These are phyloP conservation scores for Amanita fuliginea DNA, from an alignment of 768 basidiomycete species.

Conservation along the genomic window DNA sequence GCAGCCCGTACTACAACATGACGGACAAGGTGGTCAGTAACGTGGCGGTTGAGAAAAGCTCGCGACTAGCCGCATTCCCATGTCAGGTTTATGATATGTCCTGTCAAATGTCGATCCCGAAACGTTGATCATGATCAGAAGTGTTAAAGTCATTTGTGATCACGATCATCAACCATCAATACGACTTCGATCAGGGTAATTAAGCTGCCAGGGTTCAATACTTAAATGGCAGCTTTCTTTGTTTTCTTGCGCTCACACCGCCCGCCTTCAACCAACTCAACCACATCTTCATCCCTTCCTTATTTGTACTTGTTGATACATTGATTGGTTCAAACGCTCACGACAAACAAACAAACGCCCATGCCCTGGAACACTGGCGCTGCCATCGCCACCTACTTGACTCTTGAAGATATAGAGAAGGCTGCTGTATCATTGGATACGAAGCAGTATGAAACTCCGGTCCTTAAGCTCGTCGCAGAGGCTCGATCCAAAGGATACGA, in stretches of 20 bases:
- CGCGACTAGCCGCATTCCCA: constrained; percentile 12
- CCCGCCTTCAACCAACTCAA: background rate
- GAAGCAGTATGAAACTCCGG: constrained; percentile 28
- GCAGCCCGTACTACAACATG: constrained; percentile 48
- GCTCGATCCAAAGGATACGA: constrained; percentile 64
- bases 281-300: background rate
- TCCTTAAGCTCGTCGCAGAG: constrained; percentile 38
- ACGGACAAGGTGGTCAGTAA: constrained; percentile 12
- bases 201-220: constrained; percentile 1
- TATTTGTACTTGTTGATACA: constrained; percentile 12
- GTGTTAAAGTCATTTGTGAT: constrained; percentile 12
- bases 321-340: constrained; percentile 14
- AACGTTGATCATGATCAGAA: constrained; percentile 20
- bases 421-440: constrained; percentile 14
- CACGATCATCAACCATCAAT: constrained; percentile 11
- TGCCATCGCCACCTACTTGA: constrained; percentile 25
- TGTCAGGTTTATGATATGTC: constrained; percentile 6
- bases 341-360: constrained; percentile 1
- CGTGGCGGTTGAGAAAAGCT: constrained; percentile 18
- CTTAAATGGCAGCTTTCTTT: background rate
- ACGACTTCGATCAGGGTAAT: constrained; percentile 8
- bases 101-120: constrained; percentile 14
- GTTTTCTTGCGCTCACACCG: background rate
- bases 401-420: constrained; percentile 30
- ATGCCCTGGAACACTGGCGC: constrained; percentile 28